Base-by-base conservation (phyloP, 2,329 filamentous ascomycete genomes). In the Microdochium nivale region DNA sequence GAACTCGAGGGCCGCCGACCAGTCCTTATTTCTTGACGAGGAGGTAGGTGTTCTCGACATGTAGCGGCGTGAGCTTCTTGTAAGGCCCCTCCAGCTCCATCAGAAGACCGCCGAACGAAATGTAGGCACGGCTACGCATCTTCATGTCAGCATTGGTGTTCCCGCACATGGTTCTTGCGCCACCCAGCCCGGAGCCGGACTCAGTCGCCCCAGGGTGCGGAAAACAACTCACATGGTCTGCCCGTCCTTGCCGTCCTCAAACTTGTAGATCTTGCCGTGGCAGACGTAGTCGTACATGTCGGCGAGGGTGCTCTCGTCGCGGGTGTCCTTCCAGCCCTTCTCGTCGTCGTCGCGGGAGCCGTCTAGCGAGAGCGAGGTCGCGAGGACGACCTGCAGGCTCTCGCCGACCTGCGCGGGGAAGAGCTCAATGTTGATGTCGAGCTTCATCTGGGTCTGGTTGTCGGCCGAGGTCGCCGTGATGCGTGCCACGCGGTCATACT, bases 401-500 rank as follows among this genome's bases (percentile, higher is more conserved):
- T 96, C 91, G 65, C 87, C 87, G 9, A 83, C 73, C 37, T 75
- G 68, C 61, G 88, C 82, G 2, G 88, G 88, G 70, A 94, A 96
- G 8, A 99, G 81, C 72, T 99, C 92, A 53, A 83, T 87, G 76
- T 97, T 96, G 71, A 97, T 84, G 72, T 99, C 94, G 54, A 99
- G 87, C 5, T 83, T 85, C 74, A 97, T 84, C 57, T 82, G 78
- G 27, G 87, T 88, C 57, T 82, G 77, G 60, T 80, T 81, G 71
- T 95, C 90, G 59, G 80, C 77, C 24, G 87, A 92, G 49, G 80
- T 87, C 65, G 83, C 90, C 51, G 76, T 82, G 65, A 97, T 82
- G 60, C 94, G 92, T 51, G 89, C 87, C 25, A 96, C 92, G 58
- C 92, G 89, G 74, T 97, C 94, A 72, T 99, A 99, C 73, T 96